Evolutionary conservation across 2,329 filamentous ascomycete species (phyloP), one percentile per base, ranked within the genome.

Genomic region (Ophiocordyceps camponoti-rufipedis): DNA sequence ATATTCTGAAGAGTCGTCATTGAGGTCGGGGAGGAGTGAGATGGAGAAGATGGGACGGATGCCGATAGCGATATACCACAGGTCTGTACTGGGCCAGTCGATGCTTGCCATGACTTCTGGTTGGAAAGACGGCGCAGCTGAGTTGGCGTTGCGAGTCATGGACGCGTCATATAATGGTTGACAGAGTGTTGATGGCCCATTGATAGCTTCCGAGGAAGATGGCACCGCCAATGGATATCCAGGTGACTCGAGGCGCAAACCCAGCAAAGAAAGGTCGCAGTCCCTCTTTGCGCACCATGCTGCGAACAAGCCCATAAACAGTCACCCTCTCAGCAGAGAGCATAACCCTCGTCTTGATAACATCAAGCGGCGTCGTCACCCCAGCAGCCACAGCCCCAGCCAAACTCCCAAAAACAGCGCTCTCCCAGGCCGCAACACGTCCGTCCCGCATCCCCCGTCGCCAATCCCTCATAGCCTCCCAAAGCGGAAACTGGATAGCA

Each of bases 321-420:
- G 69, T 73, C 59, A 74, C 75, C 53, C 69, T 75, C 67, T 80
- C 75, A 55, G 77, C 73, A 13, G 84, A 82, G 53, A 98, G 68
- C 91, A 98, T 98, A 63, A 96, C 81, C 51, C 91, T 71, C 51
- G 91, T 98, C 76, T 98, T 98, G 53, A 98, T 70, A 50, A 98
- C 91, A 64, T 98, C 91, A 50, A 98, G 66, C 38, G 91, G 91
- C 45, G 91, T 98, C 23, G 91, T 98, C 48, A 89, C 59, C 0
- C 76, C 89, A 0, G 91, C 91, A 1, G 91, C 87, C 38, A 95
- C 71, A 1, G 81, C 87, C 1, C 91, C 91, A 0, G 86, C 79
- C 33, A 87, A 57, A 54, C 82, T 88, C 0, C 91, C 91, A 61
- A 91, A 89, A 40, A 91, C 54, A 0, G 82, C 91, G 53, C 85